Percentiles rank a stretch among this genome's conserved stretches.
phyloP scores from a whole-genome alignment of 768 basidiomycete species.

The Pluteus cervinus region DNA sequence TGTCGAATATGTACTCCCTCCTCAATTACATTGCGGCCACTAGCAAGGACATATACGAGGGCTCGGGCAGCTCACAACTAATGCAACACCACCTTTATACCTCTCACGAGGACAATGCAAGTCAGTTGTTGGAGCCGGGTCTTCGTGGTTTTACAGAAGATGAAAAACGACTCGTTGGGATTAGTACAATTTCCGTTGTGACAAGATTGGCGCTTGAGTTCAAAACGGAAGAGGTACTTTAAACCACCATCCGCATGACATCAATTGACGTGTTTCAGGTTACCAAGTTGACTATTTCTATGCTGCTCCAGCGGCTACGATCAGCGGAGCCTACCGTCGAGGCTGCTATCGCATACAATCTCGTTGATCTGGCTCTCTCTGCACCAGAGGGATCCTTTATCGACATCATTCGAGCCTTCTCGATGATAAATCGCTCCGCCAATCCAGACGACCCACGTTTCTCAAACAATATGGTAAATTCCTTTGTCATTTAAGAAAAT shows the following conservation, averaged over 20 bases:
- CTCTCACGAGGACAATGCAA: slow-evolving; percentile 40
- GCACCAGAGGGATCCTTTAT: slow-evolving; percentile 72
- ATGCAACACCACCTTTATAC: slow-evolving; percentile 34
- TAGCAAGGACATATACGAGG: slow-evolving; percentile 67
- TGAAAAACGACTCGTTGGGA: slow-evolving; percentile 76
- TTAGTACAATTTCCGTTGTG: slow-evolving; percentile 89
- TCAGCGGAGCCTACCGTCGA: slow-evolving; percentile 85
- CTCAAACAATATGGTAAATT: slow-evolving; percentile 78
- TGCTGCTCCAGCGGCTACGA: slow-evolving; percentile 84
- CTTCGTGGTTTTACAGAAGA: slow-evolving; percentile 72
- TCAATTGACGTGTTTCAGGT: slow-evolving; percentile 38
- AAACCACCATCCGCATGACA: neutral
- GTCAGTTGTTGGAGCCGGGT: slow-evolving; percentile 57
- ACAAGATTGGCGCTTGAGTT: slow-evolving; percentile 86
- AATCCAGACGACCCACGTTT: slow-evolving; percentile 85
- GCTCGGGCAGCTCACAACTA: slow-evolving; percentile 35
- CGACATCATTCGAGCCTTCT: slow-evolving; percentile 83
- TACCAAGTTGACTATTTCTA: slow-evolving; percentile 82
- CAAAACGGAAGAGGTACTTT: slow-evolving; percentile 67
- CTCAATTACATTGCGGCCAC: slow-evolving; percentile 87
- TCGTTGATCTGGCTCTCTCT: slow-evolving; percentile 82
- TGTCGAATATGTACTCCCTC: slow-evolving; percentile 96
- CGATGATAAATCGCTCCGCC: slow-evolving; percentile 77
- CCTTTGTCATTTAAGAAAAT: neutral
- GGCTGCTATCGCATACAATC: slow-evolving; percentile 85